Evolutionary conservation across 495 filamentous ascomycete species (phyloP).

Genomic region (Penicillium mononematosum): DNA sequence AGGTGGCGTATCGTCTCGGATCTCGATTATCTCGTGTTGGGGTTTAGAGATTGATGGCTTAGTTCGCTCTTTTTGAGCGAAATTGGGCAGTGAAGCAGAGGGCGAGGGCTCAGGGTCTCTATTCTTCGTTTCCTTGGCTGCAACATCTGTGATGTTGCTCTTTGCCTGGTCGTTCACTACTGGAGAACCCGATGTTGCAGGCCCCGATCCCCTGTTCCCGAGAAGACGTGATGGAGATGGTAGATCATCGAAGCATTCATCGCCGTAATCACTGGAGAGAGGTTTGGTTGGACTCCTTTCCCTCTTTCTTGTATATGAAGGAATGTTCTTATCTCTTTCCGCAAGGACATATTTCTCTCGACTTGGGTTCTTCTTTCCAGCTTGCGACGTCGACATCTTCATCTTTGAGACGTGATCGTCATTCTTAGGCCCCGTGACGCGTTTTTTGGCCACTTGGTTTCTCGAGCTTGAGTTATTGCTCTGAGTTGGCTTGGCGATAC

Average conservation of each 20-base stretch:
- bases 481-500: constrained; percentile 28
- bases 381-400: not conserved
- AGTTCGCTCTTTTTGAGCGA: not conserved
- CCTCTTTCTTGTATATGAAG: not conserved
- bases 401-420: not conserved
- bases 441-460: not conserved
- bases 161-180: not conserved
- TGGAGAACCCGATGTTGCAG: not conserved
- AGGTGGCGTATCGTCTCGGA: constrained; percentile 8
- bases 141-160: not conserved
- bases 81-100: not conserved
- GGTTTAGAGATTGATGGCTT: not conserved
- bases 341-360: not conserved
- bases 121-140: not conserved
- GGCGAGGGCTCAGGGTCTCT: not conserved
- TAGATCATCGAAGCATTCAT: constrained; percentile 40
- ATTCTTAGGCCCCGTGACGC: not conserved
- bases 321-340: not conserved
- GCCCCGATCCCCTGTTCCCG: not conserved
- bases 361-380: not conserved
- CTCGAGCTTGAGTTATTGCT: not conserved
- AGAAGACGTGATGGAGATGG: constrained; percentile 40
- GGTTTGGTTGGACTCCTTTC: constrained; percentile 3
- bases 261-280: constrained; percentile 36
- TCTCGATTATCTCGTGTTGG: constrained; percentile 5